Base-by-base conservation (phyloP, 75 land plant species). In the Ceratopteris richardii region DNA sequence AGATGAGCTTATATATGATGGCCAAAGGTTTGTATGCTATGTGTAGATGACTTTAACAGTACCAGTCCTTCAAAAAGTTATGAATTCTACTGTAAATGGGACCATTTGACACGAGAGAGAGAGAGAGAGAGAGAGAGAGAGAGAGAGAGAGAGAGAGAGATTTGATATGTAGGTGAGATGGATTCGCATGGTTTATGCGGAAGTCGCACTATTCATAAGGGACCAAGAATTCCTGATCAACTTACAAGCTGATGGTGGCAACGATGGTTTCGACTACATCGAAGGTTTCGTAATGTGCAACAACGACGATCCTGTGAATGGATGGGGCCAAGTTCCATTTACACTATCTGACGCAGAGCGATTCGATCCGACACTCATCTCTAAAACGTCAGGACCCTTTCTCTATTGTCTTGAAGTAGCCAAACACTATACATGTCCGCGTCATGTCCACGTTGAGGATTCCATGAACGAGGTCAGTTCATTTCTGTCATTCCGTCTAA, bases 221-320 rank as follows among this genome's bases (percentile, higher is more conserved):
- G 92, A 87, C 54, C 92, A 87, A 39, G 92, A 87, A 61, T 62
- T 58, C 17, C 77, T 87, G 10, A 87, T 87, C 28, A 80, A 84
- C 5, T 56, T 71, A 56, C 37, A 33, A 4, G 37, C 9, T 33
- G 37, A 33, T 9, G 9, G 9, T 33, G 76, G 73, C 56, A 71
- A 61, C 19, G 42, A 60, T 23, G 69, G 69, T 30, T 87, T 87
- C 58, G 88, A 87, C 47, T 87, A 87, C 64, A 75, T 87, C 0
- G 92, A 87, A 44, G 92, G 92, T 12, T 87, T 83, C 50, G 92
- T 87, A 9, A 78, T 87, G 19, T 79, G 78, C 11, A 83, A 87
- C 55, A 60, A 44, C 55, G 79, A 81, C 59, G 82, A 83, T 9
- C 63, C 81, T 23, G 73, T 81, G 47, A 84, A 78, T 67, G 86